These are phyloP conservation scores for Wickerhamiella brachini DNA, from an alignment of 805 yeast genomes.

Conservation along the genomic window DNA sequence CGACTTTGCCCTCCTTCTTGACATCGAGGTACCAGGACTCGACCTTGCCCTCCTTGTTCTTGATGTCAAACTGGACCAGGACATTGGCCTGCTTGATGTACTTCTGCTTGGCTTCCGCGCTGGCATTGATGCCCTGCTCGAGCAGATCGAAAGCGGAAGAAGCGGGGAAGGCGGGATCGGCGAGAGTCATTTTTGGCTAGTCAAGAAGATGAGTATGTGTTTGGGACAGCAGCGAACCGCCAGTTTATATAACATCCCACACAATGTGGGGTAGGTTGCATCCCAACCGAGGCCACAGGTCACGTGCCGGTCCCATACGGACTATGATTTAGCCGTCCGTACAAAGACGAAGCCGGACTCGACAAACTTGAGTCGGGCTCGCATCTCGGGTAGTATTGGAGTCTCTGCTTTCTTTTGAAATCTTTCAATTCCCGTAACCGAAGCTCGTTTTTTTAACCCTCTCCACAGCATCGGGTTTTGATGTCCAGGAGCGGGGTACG, in stretches of 20 bases:
- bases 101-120: slow-evolving; percentile 21
- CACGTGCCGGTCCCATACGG: background rate
- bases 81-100: slow-evolving; percentile 40
- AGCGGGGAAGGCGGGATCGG: slow-evolving; percentile 26
- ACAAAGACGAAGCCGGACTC: background rate
- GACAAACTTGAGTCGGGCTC: background rate
- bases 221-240: background rate
- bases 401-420: too few relatives aligned
- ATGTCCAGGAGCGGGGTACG: background rate
- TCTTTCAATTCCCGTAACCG: background rate
- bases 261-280: slow-evolving; percentile 1
- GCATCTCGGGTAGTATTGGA: background rate
- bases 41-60: slow-evolving; percentile 44
- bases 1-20: slow-evolving; percentile 42
- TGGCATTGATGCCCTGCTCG: slow-evolving; percentile 20
- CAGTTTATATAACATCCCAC: slow-evolving; percentile 3
- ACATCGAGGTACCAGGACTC: slow-evolving; percentile 58
- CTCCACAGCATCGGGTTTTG: background rate
- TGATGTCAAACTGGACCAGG: slow-evolving; percentile 50
- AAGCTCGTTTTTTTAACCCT: background rate
- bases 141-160: slow-evolving; percentile 28
- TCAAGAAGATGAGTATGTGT: background rate
- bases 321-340: background rate
- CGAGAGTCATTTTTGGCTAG: slow-evolving; percentile 12
- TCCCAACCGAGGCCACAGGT: background rate